Evolutionary conservation across 2,329 filamentous ascomycete genomes (phyloP).

Genomic region (Neofusicoccum sp.): DNA sequence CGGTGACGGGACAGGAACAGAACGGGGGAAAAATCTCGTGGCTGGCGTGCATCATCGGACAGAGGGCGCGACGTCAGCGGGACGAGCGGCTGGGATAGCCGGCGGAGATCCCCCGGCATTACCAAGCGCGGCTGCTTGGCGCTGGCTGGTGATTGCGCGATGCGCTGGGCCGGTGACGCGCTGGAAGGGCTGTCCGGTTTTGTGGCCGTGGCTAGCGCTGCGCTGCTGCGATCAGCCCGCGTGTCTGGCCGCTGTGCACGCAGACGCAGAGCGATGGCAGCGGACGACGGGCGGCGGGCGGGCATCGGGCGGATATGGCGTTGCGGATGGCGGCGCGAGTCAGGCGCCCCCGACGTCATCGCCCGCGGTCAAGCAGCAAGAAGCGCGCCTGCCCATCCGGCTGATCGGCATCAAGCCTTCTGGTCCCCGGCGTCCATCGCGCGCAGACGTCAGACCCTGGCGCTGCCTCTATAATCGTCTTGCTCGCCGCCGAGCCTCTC

Average conservation of each 20-base stretch:
- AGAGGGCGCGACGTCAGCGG: background rate
- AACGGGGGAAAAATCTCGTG: no score
- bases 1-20: no score
- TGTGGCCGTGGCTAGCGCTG: background rate
- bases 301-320: no score
- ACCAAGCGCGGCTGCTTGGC: background rate
- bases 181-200: background rate
- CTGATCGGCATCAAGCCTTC: background rate
- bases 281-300: no score
- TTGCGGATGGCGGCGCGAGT: no score
- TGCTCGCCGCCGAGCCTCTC: background rate
- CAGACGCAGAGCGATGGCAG: no score
- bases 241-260: no score
- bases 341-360: background rate
- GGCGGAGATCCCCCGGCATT: conserved; percentile 1
- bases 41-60: background rate
- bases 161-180: background rate
- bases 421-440: background rate
- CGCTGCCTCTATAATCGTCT: background rate
- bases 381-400: background rate
- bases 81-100: background rate
- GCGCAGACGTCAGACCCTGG: conserved; percentile 5
- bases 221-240: background rate
- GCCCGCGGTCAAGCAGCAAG: background rate
- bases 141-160: background rate